A percentile compares a stretch with the other conserved stretches of the same genome.
phyloP scores from a whole-genome alignment of 2,329 filamentous ascomycete genomes.

The Diatrype stigma region DNA sequence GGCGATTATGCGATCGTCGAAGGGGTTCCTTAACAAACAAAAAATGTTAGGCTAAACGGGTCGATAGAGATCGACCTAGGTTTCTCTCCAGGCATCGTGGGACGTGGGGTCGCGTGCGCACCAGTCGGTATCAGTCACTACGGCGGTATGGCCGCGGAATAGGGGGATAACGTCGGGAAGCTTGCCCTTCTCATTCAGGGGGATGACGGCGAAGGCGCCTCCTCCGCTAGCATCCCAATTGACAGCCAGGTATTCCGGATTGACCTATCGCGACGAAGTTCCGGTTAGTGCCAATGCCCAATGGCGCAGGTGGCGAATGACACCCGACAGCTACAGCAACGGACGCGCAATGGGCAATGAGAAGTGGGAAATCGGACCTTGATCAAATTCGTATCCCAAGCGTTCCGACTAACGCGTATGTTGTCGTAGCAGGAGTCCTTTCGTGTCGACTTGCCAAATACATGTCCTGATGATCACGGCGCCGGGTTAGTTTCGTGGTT shows the following conservation, averaged over 20 bases:
- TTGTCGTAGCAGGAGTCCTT: constrained; percentile 99
- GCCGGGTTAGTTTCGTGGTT: constrained; percentile 16
- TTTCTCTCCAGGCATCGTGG: neutral
- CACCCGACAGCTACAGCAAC: too few relatives aligned
- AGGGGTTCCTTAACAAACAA: constrained; percentile 68
- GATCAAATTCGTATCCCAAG: constrained; percentile 97
- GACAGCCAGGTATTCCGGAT: constrained; percentile 91
- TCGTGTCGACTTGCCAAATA: constrained; percentile 92
- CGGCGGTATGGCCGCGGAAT: constrained; percentile 92
- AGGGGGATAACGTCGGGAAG: constrained; percentile 88
- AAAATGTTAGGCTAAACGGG: constrained; percentile 23
- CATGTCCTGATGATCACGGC: constrained; percentile 65
- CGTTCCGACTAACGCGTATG: constrained; percentile 93
- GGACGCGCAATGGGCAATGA: neutral
- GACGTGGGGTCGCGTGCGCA: constrained; percentile 37
- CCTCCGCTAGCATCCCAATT: constrained; percentile 98
- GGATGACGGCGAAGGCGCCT: constrained; percentile 94
- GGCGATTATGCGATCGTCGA: constrained; percentile 88
- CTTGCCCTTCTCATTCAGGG: constrained; percentile 82
- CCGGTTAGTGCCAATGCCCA: constrained; percentile 10
- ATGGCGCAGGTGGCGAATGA: neutral
- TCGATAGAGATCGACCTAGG: neutral
- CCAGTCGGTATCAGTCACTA: constrained; percentile 98
- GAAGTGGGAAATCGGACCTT: constrained; percentile 58
- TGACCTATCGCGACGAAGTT: constrained; percentile 57